phyloP scores from a whole-genome alignment of 2,329 filamentous ascomycete genomes.

The Catunica adiposa region DNA sequence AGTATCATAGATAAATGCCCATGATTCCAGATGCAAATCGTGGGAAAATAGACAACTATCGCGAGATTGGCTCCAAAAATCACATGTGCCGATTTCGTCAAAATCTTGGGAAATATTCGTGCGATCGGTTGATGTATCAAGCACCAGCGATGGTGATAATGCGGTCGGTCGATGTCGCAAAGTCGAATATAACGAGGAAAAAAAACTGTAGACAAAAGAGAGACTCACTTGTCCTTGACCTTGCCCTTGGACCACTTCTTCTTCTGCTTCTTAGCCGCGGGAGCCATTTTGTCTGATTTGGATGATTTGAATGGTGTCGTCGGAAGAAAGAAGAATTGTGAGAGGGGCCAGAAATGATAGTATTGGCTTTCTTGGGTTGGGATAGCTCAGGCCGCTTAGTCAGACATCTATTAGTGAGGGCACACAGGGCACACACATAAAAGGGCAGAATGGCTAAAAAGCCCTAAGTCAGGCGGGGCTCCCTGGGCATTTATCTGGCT shows the following conservation, averaged over 20 bases:
- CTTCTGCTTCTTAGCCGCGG: constrained; percentile 35
- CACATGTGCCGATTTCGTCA: neutral
- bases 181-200: neutral
- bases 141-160: neutral
- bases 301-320: constrained; percentile 15
- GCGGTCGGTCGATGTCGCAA: neutral
- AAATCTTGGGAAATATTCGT: neutral
- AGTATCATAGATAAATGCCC: too few species aligned
- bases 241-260: constrained; percentile 37
- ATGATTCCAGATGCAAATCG: neutral
- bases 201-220: too few species aligned
- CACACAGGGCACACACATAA: constrained; percentile 15
- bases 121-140: neutral
- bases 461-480: constrained; percentile 25
- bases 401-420: constrained; percentile 14
- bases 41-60: neutral
- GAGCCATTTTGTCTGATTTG: constrained; percentile 30
- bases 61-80: neutral
- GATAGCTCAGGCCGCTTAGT: constrained; percentile 11
- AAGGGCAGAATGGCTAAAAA: constrained; percentile 29
- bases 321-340: constrained; percentile 14
- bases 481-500: constrained; percentile 18
- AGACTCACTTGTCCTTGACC: constrained; percentile 84
- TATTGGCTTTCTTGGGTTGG: constrained; percentile 14
- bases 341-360: constrained; percentile 14